Percentiles rank a stretch among this genome's conserved stretches.
phyloP scores from a whole-genome alignment of 139 green algal genomes.

The Tetraselmis striata region DNA sequence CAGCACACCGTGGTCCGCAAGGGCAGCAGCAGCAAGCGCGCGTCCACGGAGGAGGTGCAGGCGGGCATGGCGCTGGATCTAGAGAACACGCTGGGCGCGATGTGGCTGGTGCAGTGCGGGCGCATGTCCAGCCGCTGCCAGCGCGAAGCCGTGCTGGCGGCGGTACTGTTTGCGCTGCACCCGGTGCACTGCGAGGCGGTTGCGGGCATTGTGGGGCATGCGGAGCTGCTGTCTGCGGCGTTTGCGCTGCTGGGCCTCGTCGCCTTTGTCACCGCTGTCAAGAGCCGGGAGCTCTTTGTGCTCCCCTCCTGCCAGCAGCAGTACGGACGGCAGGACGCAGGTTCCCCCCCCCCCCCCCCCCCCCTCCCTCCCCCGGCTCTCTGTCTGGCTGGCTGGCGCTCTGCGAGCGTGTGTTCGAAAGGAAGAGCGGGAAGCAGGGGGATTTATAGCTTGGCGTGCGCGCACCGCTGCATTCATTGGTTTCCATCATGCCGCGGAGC shows the following conservation, averaged over 20 bases:
- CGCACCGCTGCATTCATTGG: too few relatives aligned
- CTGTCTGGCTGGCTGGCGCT: too few relatives aligned
- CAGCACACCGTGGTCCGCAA: neutral
- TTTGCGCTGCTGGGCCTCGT: conserved; percentile 39
- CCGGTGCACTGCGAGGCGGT: conserved; percentile 72
- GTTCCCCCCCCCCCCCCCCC: too few relatives aligned
- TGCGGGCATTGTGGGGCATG: conserved; percentile 64
- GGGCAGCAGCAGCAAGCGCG: neutral
- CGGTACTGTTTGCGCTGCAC: conserved; percentile 60
- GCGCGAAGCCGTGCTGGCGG: conserved; percentile 36
- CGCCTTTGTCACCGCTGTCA: neutral
- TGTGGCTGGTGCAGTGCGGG: neutral
- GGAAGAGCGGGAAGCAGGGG: too few relatives aligned
- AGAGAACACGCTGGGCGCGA: neutral
- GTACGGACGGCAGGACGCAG: neutral
- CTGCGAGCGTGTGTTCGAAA: too few relatives aligned
- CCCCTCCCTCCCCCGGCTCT: neutral
- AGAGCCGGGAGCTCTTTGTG: neutral
- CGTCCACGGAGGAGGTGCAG: neutral
- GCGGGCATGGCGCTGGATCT: neutral
- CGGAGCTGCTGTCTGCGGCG: conserved; percentile 54
- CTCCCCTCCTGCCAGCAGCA: neutral
- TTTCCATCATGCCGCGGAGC: too few relatives aligned
- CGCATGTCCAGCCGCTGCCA: neutral
- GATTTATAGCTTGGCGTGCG: too few relatives aligned